Percentiles rank a stretch among this genome's conserved stretches.
phyloP scores from a whole-genome alignment of 1,284 basidiomycete species.

The Rhodotorula sp. region DNA sequence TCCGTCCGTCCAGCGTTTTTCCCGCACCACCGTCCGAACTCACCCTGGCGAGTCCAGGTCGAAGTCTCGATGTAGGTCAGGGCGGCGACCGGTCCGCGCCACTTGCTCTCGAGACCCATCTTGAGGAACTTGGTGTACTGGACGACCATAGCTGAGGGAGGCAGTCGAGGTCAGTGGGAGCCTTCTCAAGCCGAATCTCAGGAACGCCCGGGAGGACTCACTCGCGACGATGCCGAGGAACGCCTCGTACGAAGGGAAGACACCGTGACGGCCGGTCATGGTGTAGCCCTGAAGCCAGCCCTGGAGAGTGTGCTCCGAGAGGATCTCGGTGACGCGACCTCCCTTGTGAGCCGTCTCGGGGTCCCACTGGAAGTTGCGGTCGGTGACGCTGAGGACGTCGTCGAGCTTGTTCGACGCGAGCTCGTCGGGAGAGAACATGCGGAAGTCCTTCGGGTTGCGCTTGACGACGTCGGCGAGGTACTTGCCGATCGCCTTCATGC shows the following conservation, averaged over 20 bases:
- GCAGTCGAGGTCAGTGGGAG: neutral
- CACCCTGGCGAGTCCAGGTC: conserved; percentile 1
- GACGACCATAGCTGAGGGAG: conserved; percentile 29
- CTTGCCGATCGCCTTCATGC: conserved; percentile 71
- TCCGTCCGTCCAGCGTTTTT: neutral
- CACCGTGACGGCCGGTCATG: conserved; percentile 64
- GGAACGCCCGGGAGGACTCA: conserved; percentile 1
- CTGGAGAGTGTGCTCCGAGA: conserved; percentile 80
- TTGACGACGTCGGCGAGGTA: conserved; percentile 55
- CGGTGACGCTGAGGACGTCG: conserved; percentile 60
- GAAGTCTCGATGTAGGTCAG: conserved; percentile 70
- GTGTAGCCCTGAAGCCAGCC: conserved; percentile 49
- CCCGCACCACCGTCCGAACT: neutral
- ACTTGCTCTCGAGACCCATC: conserved; percentile 65
- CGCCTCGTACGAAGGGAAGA: conserved; percentile 87
- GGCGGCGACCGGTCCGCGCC: conserved; percentile 70
- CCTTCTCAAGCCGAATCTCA: neutral
- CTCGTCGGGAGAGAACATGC: conserved; percentile 90
- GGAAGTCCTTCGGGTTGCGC: conserved; percentile 71
- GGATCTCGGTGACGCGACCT: conserved; percentile 80
- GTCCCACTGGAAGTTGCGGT: conserved; percentile 79
- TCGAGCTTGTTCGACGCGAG: conserved; percentile 86
- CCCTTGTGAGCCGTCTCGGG: conserved; percentile 58
- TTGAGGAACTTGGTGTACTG: conserved; percentile 85
- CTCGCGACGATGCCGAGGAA: conserved; percentile 66